Base-by-base conservation (phyloP, 257 asterid species). In the Primulina huaijiensis region DNA sequence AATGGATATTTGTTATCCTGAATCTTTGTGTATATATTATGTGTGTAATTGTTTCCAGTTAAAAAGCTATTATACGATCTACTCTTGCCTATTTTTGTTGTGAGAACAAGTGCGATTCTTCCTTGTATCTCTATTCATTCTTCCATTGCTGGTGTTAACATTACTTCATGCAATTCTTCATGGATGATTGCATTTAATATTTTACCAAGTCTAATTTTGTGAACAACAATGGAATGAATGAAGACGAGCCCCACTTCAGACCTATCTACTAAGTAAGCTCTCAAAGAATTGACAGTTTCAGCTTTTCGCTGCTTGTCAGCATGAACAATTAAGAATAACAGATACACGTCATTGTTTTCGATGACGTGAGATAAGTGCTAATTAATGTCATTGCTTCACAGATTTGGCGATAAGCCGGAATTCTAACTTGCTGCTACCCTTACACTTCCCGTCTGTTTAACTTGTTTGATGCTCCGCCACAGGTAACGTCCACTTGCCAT, bases 401-500 rank as follows among this genome's bases (percentile, higher is more conserved):
- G 14, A 38, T 9, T 5, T 3, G 12, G 14, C 0, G 0, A 38
- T 38, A 38, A 16, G 46, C 14, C 8, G 14, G 14, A 38, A 38
- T 38, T 38, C 46, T 38, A 38, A 38, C 46, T 38, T 38, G 46
- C 46, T 38, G 46, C 46, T 38, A 38, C 46, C 46, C 46, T 38
- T 38, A 10, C 14, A 38, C 46, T 38, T 38, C 14, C 46, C 3
- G 46, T 38, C 63, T 57, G 77, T 73, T 72, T 68, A 75, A 23
- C 19, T 21, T 67, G 72, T 64, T 63, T 77, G 53, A 81, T 71
- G 70, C 79, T 81, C 71, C 79, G 79, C 90, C 86, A 78, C 60
- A 83, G 61, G 64, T 82, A 80, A 46, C 79, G 75, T 9, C 86
- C 89, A 56, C 79, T 84, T 1, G 86, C 87, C 89, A 86, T 86